Evolutionary conservation across 2,329 filamentous ascomycete genomes (phyloP).

Genomic region (Aspergillus melleus): DNA sequence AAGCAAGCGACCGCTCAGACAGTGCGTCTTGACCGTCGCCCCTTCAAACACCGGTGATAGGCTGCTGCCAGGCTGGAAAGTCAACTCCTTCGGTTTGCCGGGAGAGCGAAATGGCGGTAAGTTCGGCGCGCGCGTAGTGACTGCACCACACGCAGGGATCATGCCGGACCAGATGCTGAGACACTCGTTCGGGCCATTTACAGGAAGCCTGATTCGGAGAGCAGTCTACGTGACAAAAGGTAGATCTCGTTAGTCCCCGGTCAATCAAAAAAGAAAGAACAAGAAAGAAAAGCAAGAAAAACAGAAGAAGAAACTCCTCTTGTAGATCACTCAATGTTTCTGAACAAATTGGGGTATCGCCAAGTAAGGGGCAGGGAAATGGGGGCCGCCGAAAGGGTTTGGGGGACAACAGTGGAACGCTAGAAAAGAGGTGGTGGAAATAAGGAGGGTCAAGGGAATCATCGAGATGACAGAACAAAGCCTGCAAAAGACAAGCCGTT

Average conservation of each 20-base stretch:
- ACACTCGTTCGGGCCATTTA: constrained; percentile 28
- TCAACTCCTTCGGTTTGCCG: constrained; percentile 13
- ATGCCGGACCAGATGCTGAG: constrained; percentile 8
- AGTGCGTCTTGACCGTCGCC: not conserved
- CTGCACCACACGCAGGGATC: constrained; percentile 15
- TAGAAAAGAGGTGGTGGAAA: constrained; percentile 7
- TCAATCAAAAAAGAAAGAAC: constrained; percentile 19
- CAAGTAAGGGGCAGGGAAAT: constrained; percentile 21
- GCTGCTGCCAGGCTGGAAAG: not conserved
- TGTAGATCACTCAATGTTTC: not conserved
- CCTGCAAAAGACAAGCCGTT: constrained; percentile 34
- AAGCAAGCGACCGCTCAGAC: no score
- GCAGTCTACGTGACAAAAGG: constrained; percentile 41
- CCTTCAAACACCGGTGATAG: not conserved
- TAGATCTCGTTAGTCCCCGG: constrained; percentile 34
- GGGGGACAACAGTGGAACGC: not conserved
- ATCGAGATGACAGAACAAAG: constrained; percentile 34
- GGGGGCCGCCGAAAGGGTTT: not conserved
- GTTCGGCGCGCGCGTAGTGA: constrained; percentile 7
- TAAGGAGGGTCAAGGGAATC: constrained; percentile 20
- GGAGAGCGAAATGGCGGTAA: constrained; percentile 5
- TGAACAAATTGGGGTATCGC: constrained; percentile 28
- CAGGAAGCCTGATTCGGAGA: constrained; percentile 51
- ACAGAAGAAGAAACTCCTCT: constrained; percentile 15
- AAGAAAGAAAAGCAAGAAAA: constrained; percentile 16